A percentile compares a stretch with the other conserved stretches of the same genome.
These are phyloP conservation scores for Musa schizocarpa DNA, from an alignment of 176 grass and related monocot genomes.

Conservation along the genomic window DNA sequence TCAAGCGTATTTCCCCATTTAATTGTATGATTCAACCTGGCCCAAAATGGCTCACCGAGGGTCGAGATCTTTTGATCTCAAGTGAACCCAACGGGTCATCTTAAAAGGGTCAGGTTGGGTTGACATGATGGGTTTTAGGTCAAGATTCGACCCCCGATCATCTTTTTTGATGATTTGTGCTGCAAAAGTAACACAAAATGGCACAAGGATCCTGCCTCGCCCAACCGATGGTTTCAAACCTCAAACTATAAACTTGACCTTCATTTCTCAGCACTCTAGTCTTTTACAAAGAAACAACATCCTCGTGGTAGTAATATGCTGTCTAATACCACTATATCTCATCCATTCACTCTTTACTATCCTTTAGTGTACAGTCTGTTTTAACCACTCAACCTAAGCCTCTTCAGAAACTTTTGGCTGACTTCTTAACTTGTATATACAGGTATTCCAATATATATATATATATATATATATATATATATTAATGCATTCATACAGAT, in stretches of 20 bases:
- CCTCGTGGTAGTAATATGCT: background rate
- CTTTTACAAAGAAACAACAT: too few species aligned
- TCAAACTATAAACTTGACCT: background rate
- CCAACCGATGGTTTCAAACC: background rate
- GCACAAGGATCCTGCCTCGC: background rate
- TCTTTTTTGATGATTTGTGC: background rate
- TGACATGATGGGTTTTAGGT: too few species aligned
- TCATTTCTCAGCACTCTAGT: background rate
- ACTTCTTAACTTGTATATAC: background rate
- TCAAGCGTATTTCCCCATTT: too few species aligned
- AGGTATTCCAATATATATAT: background rate
- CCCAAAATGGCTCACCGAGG: too few species aligned
- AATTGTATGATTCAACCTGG: too few species aligned
- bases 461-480: background rate
- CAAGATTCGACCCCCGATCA: background rate
- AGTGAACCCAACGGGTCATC: too few species aligned
- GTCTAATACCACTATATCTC: background rate
- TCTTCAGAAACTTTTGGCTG: background rate
- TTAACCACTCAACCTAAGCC: background rate
- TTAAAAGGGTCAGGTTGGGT: too few species aligned
- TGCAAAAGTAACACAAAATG: too few species aligned
- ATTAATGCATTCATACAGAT: background rate
- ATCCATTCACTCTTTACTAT: background rate
- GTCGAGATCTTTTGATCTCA: too few species aligned
- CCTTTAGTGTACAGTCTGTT: background rate